Base-by-base conservation (phyloP, 495 filamentous ascomycete species). In the Friedmanniomyces endolithicus region DNA sequence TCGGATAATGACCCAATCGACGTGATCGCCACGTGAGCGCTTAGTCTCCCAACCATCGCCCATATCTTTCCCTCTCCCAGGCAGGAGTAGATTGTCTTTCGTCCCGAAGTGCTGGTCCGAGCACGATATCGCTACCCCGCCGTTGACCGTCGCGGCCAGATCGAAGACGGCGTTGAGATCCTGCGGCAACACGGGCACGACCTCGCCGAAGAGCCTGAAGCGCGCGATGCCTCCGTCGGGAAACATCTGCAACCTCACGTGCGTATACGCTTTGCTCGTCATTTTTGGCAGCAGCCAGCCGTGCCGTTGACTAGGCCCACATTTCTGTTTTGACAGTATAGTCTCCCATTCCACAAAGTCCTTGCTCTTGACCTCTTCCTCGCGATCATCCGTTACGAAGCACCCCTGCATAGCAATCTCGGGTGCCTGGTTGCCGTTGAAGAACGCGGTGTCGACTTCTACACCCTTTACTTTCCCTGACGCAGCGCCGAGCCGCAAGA, bases 21-120 rank as follows among this genome's bases (percentile, higher is more conserved):
- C 72, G 68, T 96, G 90, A 60, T 80, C 79, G 22, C 75, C 80
- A 23, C 90, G 71, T 29, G 83, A 88, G 35, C 90, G 78, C 50
- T 84, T 82, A 11, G 89, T 96, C 70, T 96, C 89, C 89, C 90
- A 96, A 2, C 90, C 90, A 67, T 94, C 89, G 29, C 88, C 85
- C 88, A 95, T 95, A 68, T 96, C 83, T 65, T 83, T 80, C 7
- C 90, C 90, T 24, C 90, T 75, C 1, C 88, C 88, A 2, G 90
- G 89, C 12, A 95, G 72, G 14, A 95, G 77, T 44, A 95, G 68
- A 67, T 96, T 94, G 56, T 83, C 81, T 66, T 82, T 86, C 9
- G 80, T 82, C 1, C 89, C 87, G 65, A 85, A 96, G 67, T 95
- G 88, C 69, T 94, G 79, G 64, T 95, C 87, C 35, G 83, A 90